Percentiles rank a stretch among this genome's conserved stretches.
phyloP scores from a whole-genome alignment of 345 rosid species.

The Eucalyptus tenuipes region DNA sequence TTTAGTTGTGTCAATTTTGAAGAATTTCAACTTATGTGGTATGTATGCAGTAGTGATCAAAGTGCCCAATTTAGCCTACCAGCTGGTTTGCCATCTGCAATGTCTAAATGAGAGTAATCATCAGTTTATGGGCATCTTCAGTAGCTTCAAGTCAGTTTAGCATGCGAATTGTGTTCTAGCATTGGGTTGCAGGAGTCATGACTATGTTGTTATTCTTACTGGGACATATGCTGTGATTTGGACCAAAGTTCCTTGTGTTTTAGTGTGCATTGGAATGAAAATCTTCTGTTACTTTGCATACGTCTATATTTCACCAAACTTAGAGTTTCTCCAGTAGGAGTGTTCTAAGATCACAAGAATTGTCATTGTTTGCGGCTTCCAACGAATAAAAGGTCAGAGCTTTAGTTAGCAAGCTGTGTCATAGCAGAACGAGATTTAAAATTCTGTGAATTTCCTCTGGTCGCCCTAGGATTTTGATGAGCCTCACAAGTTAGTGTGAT shows the following conservation, averaged over 20 bases:
- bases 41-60: neutral
- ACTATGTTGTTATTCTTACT: neutral
- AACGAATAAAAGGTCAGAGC: neutral
- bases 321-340: rapidly evolving
- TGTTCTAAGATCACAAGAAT: neutral
- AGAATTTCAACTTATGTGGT: neutral
- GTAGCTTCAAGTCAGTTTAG: neutral
- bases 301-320: neutral
- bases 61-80: neutral
- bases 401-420: neutral
- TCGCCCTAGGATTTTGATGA: neutral
- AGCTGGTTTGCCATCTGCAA: neutral
- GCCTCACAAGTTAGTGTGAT: neutral
- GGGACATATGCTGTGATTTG: neutral
- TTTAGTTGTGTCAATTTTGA: neutral
- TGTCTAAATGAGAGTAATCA: neutral
- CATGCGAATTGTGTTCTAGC: neutral
- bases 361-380: neutral
- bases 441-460: neutral
- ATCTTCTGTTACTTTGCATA: neutral
- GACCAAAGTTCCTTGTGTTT: neutral
- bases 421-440: neutral
- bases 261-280: neutral
- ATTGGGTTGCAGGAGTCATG: neutral
- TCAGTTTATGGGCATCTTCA: neutral